Evolutionary conservation across 805 yeast genomes (phyloP).

Genomic region (Pichia sporocuriosa): DNA sequence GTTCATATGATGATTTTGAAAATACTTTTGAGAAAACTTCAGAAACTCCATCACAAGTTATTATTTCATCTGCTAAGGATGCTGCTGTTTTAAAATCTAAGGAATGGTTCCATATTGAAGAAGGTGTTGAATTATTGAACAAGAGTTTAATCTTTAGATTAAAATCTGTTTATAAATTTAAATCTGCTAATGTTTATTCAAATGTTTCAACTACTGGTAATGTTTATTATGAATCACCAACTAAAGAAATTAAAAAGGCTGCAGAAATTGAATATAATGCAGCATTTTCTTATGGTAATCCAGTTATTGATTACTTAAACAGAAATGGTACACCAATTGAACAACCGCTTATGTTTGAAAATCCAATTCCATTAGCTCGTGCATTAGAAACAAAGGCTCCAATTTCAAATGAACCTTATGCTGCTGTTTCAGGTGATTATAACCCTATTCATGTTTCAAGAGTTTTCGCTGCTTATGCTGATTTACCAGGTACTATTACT

Average conservation of each 20-base stretch:
- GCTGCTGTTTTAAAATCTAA: slow-evolving; percentile 89
- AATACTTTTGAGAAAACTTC: slow-evolving; percentile 85
- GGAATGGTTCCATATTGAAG: slow-evolving; percentile 93
- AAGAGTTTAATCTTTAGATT: slow-evolving; percentile 85
- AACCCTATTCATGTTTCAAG: slow-evolving; percentile 97
- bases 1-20: slow-evolving; percentile 77
- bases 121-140: slow-evolving; percentile 62
- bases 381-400: slow-evolving; percentile 76
- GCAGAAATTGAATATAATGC: slow-evolving; percentile 85
- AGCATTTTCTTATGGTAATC: slow-evolving; percentile 92
- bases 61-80: slow-evolving; percentile 71
- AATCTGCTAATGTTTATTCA: slow-evolving; percentile 66
- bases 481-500: slow-evolving; percentile 94
- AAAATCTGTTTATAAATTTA: slow-evolving; percentile 76
- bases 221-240: slow-evolving; percentile 81
- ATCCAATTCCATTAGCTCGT: slow-evolving; percentile 74
- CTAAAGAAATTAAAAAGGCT: slow-evolving; percentile 79
- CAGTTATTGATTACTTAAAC: slow-evolving; percentile 86
- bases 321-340: slow-evolving; percentile 92
- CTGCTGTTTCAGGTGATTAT: slow-evolving; percentile 95
- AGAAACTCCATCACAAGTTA: slow-evolving; percentile 82
- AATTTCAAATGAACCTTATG: slow-evolving; percentile 92
- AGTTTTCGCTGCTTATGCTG: slow-evolving; percentile 88
- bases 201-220: slow-evolving; percentile 81
- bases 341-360: slow-evolving; percentile 87